Conservation (phyloP, 2,329 filamentous ascomycete species). For the Pezicula neosporulosa region DNA sequence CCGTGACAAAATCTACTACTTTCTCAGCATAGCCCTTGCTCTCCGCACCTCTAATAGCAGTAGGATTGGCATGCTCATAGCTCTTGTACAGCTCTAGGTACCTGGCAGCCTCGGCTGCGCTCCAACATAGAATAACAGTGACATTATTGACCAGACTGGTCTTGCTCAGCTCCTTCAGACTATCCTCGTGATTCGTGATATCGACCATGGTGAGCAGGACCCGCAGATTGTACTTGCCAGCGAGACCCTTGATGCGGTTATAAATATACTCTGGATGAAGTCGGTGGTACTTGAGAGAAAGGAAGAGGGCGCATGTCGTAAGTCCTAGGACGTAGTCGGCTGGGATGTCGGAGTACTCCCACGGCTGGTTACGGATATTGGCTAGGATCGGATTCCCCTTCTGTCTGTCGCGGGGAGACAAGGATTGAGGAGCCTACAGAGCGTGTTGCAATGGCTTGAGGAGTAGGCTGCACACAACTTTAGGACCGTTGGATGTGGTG, state of each 20-base stretch:
- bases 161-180: constrained; percentile 85
- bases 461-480: constrained; percentile 82
- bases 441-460: constrained; percentile 72
- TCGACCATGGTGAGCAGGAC: constrained; percentile 90
- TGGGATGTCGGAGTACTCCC: constrained; percentile 97
- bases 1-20: constrained; percentile 88
- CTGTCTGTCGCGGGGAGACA: constrained; percentile 89
- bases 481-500: constrained; percentile 34
- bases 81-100: constrained; percentile 96
- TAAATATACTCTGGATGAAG: constrained; percentile 98
- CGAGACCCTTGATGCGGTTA: constrained; percentile 79
- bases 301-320: constrained; percentile 87
- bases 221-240: constrained; percentile 82
- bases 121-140: constrained; percentile 92
- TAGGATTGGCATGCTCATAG: constrained; percentile 78
- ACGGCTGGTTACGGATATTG: constrained; percentile 75
- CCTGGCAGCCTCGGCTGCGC: constrained; percentile 84
- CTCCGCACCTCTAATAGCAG: constrained; percentile 82
- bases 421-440: constrained; percentile 73
- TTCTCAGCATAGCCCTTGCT: constrained; percentile 80
- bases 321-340: constrained; percentile 87
- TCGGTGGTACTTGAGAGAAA: constrained; percentile 95
- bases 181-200: constrained; percentile 90
- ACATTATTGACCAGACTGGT: constrained; percentile 90
- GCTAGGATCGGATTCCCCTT: constrained; percentile 93